Percentiles rank a stretch among this genome's conserved stretches.
Conservation (phyloP, 2,329 filamentous ascomycete genomes). For the Colletotrichum liriopes region DNA sequence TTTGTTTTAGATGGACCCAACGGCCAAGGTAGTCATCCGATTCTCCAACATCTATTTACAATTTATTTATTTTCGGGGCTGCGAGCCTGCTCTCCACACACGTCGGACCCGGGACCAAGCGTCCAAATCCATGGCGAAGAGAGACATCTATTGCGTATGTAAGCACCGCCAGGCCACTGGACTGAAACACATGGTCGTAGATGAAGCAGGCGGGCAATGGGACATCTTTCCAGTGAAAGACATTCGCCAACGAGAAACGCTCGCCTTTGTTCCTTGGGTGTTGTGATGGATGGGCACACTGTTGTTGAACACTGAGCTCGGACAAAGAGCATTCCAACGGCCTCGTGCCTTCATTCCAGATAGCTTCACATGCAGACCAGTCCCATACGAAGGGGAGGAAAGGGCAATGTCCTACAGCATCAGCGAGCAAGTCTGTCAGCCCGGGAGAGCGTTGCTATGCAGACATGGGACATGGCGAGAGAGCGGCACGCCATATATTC, state of each 20-base stretch:
- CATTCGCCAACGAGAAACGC: background rate
- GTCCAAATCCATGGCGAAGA: background rate
- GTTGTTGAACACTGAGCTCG: background rate
- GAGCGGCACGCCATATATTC: background rate
- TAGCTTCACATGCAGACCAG: background rate
- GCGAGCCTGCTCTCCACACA: background rate
- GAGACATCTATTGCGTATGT: background rate
- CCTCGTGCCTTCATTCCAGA: background rate
- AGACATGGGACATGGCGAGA: background rate
- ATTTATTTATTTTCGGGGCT: background rate
- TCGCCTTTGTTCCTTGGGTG: constrained; percentile 4
- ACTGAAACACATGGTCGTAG: background rate
- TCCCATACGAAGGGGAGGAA: background rate
- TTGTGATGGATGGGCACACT: background rate
- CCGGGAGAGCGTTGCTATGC: background rate
- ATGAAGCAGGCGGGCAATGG: background rate
- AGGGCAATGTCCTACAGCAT: background rate
- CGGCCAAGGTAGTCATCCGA: constrained; percentile 6
- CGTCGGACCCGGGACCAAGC: background rate
- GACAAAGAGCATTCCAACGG: background rate
- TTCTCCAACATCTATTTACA: constrained; percentile 16
- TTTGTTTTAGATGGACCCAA: constrained; percentile 15
- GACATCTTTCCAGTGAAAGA: background rate
- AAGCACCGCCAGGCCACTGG: background rate
- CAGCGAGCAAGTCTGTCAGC: background rate